Conservation (phyloP, 2,329 filamentous ascomycete genomes). For the Colletotrichum sp. region DNA sequence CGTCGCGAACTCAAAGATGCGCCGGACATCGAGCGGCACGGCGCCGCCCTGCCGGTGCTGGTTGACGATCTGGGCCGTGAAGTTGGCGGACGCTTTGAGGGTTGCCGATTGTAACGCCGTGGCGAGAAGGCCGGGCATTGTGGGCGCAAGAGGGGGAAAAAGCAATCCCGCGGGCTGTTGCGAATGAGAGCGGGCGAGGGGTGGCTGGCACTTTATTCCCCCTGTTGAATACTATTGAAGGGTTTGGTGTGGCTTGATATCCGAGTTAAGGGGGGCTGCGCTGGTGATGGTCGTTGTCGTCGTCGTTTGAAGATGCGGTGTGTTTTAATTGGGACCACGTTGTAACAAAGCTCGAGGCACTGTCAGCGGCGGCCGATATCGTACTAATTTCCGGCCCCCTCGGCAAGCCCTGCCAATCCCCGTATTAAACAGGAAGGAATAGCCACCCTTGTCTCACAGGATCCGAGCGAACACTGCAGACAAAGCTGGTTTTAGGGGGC, state of each 20-base stretch:
- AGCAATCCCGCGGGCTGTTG: rapidly evolving
- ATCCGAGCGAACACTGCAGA: neutral
- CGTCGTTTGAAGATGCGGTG: conserved; percentile 9
- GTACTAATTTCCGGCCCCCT: conserved; percentile 4
- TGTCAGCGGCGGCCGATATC: conserved; percentile 4
- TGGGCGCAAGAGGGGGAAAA: neutral
- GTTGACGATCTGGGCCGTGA: conserved; percentile 19
- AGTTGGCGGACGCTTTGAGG: conserved; percentile 19
- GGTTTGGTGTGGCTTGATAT: neutral
- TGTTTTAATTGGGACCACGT: conserved; percentile 20
- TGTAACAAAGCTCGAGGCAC: conserved; percentile 4
- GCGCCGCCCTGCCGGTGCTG: conserved; percentile 5
- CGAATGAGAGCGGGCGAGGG: neutral
- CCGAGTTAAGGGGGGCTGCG: neutral
- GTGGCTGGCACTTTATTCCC: neutral
- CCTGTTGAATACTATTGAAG: neutral
- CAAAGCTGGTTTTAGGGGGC: neutral
- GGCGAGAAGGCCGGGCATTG: conserved; percentile 16
- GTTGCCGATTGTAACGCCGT: conserved; percentile 17
- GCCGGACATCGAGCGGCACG: conserved; percentile 31
- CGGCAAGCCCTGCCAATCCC: conserved; percentile 13
- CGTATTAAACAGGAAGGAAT: conserved; percentile 3
- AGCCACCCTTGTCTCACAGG: neutral
- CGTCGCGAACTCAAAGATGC: conserved; percentile 38
- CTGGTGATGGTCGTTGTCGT: neutral